phyloP scores from a whole-genome alignment of 2,329 filamentous ascomycete genomes.

The Monosporascus sp. region DNA sequence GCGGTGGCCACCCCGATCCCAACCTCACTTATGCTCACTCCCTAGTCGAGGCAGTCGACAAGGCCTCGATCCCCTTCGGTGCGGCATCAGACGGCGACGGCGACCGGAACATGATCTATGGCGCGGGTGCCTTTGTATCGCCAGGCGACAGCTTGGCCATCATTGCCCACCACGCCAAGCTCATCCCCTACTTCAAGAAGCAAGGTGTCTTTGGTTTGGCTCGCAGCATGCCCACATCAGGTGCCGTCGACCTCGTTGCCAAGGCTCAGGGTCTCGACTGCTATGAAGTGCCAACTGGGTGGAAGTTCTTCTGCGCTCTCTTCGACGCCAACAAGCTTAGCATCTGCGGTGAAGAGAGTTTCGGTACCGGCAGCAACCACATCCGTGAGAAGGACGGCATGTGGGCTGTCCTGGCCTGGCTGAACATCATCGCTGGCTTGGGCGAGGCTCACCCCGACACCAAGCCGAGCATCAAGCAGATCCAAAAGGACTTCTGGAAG shows the following conservation, averaged over 20 bases:
- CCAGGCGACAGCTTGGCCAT: conserved; percentile 97
- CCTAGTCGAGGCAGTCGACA: conserved; percentile 88
- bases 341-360: conserved; percentile 97
- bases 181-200: conserved; percentile 98
- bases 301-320: conserved; percentile 98
- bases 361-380: conserved; percentile 96
- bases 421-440: conserved; percentile 96
- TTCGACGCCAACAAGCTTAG: conserved; percentile 94
- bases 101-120: conserved; percentile 99
- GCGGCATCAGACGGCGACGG: conserved; percentile 95
- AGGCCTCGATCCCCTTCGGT: conserved; percentile 87
- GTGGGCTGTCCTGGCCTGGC: conserved; percentile 95
- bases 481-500: conserved; percentile 96
- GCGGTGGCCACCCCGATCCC: conserved; percentile 93
- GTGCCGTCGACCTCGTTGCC: conserved; percentile 90
- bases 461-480: conserved; percentile 88
- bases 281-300: conserved; percentile 97
- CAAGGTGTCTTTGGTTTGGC: conserved; percentile 93
- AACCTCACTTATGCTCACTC: conserved; percentile 97
- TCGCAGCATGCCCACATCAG: conserved; percentile 95
- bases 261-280: conserved; percentile 86
- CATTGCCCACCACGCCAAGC: conserved; percentile 91
- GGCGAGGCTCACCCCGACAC: conserved; percentile 74
- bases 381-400: conserved; percentile 98
- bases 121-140: conserved; percentile 91